A percentile compares a stretch with the other conserved stretches of the same genome.
phyloP scores from a whole-genome alignment of 1,284 basidiomycete genomes.

The Albatrellus sp. region DNA sequence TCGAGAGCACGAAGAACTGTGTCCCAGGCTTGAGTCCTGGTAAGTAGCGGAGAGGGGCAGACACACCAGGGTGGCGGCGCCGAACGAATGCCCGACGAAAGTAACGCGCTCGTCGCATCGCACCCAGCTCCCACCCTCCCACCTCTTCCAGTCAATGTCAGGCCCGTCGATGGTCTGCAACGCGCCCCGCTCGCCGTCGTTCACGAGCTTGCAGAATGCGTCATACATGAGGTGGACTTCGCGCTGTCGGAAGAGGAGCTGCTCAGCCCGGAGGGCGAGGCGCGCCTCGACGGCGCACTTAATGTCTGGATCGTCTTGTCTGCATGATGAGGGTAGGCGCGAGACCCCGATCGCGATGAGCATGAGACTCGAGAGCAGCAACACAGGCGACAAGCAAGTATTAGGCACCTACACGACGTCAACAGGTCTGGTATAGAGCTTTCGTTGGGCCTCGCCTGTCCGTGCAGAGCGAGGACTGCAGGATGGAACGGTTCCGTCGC shows the following conservation, averaged over 20 bases:
- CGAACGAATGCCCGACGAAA: conserved; percentile 67
- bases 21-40: not conserved
- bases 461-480: conserved; percentile 17
- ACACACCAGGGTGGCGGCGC: conserved; percentile 60
- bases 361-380: too few species aligned
- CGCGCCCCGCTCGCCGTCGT: conserved; percentile 6
- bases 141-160: conserved; percentile 27
- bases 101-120: conserved; percentile 30
- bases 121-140: conserved; percentile 27
- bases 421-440: conserved; percentile 14
- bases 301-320: conserved; percentile 7
- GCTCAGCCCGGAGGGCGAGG: conserved; percentile 34
- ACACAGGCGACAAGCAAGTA: not conserved
- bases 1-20: conserved; percentile 43
- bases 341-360: too few species aligned
- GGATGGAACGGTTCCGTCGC: conserved; percentile 58
- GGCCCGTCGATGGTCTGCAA: conserved; percentile 12
- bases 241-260: conserved; percentile 50
- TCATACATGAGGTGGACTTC: conserved; percentile 53
- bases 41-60: conserved; percentile 4
- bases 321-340: not conserved
- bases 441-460: conserved; percentile 13
- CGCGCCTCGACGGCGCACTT: not conserved
- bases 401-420: conserved; percentile 14
- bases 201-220: conserved; percentile 11